Evolutionary conservation across 768 basidiomycete genomes (phyloP).

Genomic region (Amanita subjunquillea): DNA sequence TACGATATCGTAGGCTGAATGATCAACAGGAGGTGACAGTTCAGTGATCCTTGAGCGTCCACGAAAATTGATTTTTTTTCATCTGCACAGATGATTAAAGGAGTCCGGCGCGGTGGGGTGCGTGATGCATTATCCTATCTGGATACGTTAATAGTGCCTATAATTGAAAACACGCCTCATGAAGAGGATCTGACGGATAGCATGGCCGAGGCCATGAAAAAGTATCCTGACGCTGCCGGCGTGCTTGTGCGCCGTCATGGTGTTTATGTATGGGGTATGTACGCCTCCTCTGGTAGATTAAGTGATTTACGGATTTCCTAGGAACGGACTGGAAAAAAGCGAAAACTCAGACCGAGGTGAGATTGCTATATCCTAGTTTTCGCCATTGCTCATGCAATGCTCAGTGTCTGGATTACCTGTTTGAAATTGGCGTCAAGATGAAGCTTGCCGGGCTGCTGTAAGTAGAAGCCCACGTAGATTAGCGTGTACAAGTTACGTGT

Average conservation of each 20-base stretch:
- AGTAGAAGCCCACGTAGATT: background rate
- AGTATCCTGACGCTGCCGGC: constrained; percentile 70
- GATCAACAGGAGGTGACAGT: constrained; percentile 19
- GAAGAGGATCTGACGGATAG: constrained; percentile 85
- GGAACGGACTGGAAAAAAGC: constrained; percentile 77
- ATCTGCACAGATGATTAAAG: constrained; percentile 76
- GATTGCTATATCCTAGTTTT: background rate
- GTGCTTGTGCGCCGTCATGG: constrained; percentile 74
- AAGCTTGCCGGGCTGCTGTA: constrained; percentile 41
- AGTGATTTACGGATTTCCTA: constrained; percentile 12
- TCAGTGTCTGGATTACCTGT: constrained; percentile 84
- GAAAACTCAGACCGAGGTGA: constrained; percentile 78
- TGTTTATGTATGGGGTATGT: constrained; percentile 79
- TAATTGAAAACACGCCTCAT: constrained; percentile 86
- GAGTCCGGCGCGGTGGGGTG: constrained; percentile 68
- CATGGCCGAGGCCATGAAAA: constrained; percentile 78
- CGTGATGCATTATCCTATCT: constrained; percentile 72
- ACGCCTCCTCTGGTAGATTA: constrained; percentile 1
- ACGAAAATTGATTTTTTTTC: background rate
- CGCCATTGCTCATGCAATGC: background rate
- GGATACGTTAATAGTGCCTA: constrained; percentile 77
- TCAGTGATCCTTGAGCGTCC: constrained; percentile 20
- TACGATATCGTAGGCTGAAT: constrained; percentile 4
- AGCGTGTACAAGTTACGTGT: background rate
- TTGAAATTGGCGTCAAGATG: constrained; percentile 84